Base-by-base conservation (phyloP, 345 rosid genomes). In the Mangifera indica region DNA sequence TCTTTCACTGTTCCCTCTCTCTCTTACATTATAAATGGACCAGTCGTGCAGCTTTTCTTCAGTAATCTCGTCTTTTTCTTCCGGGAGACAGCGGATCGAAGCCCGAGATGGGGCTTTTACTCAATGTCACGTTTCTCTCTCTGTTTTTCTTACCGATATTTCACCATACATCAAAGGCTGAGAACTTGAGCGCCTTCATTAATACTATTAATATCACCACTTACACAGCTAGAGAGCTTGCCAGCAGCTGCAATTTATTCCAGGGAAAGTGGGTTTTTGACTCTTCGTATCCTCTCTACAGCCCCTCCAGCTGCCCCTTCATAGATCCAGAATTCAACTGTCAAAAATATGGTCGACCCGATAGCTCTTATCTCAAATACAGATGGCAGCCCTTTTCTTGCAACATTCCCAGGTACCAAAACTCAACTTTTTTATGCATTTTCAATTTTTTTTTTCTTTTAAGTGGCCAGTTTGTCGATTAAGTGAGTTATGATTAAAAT, bases 301-400 rank as follows among this genome's bases (percentile, higher is more conserved):
- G 76, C 67, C 42, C 80, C 25, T 78, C 78, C 20, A 78, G 22
- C 22, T 89, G 93, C 45, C 93, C 93, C 45, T 89, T 87, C 82
- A 62, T 87, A 69, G 88, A 85, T 55, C 72, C 82, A 10, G 66
- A 87, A 58, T 89, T 89, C 82, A 57, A 89, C 74, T 89, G 93
- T 81, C 70, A 77, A 25, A 84, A 77, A 60, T 78, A 82, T 60
- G 93, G 93, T 24, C 82, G 93, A 1, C 87, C 81, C 3, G 93
- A 89, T 66, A 21, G 10, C 1, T 52, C 46, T 26, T 89, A 87
- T 74, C 86, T 81, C 69, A 87, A 85, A 57, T 89, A 82, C 72
- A 78, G 89, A 40, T 89, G 93, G 93, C 89, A 85, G 54, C 93
- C 93, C 22, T 84, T 75, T 76, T 76, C 78, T 10, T 89, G 93